A percentile compares a stretch with the other conserved stretches of the same genome.
These are phyloP conservation scores for Musa beccarii DNA, from an alignment of 176 grass and related monocot genomes.

Conservation along the genomic window DNA sequence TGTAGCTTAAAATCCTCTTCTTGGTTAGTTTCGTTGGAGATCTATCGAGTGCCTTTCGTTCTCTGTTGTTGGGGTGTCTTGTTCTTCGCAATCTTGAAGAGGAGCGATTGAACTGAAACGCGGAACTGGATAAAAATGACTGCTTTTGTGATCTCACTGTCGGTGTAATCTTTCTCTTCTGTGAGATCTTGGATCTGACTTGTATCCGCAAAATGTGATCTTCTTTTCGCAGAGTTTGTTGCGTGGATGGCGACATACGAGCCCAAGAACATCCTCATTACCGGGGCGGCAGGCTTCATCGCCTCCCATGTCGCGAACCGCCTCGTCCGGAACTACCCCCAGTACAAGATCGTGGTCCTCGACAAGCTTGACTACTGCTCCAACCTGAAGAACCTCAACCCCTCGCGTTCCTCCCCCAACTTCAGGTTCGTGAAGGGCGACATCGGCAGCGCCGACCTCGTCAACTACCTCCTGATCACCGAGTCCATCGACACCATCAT, in stretches of 20 bases:
- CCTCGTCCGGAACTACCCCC: constrained; percentile 14
- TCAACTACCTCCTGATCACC: constrained; percentile 17
- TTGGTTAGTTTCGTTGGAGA: no score
- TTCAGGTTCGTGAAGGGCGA: constrained; percentile 18
- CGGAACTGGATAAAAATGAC: neutral
- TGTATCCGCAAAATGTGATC: neutral
- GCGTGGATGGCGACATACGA: constrained; percentile 1
- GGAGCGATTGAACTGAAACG: neutral
- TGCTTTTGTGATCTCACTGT: neutral
- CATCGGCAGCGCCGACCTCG: constrained; percentile 15
- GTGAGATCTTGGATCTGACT: neutral
- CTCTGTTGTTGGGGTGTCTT: no score
- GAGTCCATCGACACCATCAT: constrained; percentile 23
- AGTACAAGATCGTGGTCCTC: constrained; percentile 18
- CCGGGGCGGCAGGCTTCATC: constrained; percentile 19
- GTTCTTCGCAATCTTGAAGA: neutral
- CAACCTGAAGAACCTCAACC: constrained; percentile 20
- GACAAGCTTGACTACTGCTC: constrained; percentile 24
- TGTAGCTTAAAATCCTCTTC: no score
- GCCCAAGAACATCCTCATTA: constrained; percentile 19
- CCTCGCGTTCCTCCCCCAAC: constrained; percentile 1
- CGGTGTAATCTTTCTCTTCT: no score
- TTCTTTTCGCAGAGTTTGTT: neutral
- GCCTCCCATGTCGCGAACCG: constrained; percentile 14
- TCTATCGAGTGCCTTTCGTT: no score